phyloP scores from a whole-genome alignment of 371 early-diverging fungal genomes.

The Phascolomyces articulosus region DNA sequence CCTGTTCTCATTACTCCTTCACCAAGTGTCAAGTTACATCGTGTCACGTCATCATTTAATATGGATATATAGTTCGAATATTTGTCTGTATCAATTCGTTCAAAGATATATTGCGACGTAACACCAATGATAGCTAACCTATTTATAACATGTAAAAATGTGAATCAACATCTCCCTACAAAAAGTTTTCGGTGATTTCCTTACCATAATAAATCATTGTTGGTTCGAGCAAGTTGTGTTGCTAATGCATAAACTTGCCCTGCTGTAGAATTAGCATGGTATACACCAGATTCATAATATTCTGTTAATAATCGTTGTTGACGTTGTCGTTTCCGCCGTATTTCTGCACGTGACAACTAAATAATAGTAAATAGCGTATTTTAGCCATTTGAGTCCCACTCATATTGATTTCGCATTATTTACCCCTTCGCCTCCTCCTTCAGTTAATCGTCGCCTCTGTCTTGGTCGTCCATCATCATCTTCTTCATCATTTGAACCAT shows the following conservation, averaged over 20 bases:
- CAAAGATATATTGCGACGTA: conserved; percentile 72
- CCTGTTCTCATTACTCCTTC: conserved; percentile 12
- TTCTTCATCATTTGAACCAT: conserved; percentile 26
- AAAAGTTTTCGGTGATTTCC: not conserved
- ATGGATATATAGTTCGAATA: conserved; percentile 55
- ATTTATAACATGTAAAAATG: not conserved
- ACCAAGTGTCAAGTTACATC: conserved; percentile 40
- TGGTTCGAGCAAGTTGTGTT: conserved; percentile 57
- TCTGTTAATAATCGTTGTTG: conserved; percentile 45
- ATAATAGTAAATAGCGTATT: too few species aligned
- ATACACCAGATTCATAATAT: conserved; percentile 63
- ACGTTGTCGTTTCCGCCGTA: conserved; percentile 18
- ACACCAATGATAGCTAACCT: conserved; percentile 77
- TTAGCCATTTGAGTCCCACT: too few species aligned
- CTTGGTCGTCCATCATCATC: conserved; percentile 26
- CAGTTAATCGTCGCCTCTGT: conserved; percentile 36
- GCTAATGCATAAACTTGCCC: conserved; percentile 59
- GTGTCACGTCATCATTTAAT: conserved; percentile 63
- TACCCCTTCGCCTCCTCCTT: conserved; percentile 17
- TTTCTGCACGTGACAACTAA: conserved; percentile 15
- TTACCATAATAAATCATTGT: conserved; percentile 67
- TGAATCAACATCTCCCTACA: not conserved
- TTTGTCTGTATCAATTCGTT: conserved; percentile 58
- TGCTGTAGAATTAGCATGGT: conserved; percentile 60
- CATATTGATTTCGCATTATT: too few species aligned